Percentiles rank a stretch among this genome's conserved stretches.
phyloP scores from a whole-genome alignment of 768 basidiomycete species.

The Tricholoma terreum region DNA sequence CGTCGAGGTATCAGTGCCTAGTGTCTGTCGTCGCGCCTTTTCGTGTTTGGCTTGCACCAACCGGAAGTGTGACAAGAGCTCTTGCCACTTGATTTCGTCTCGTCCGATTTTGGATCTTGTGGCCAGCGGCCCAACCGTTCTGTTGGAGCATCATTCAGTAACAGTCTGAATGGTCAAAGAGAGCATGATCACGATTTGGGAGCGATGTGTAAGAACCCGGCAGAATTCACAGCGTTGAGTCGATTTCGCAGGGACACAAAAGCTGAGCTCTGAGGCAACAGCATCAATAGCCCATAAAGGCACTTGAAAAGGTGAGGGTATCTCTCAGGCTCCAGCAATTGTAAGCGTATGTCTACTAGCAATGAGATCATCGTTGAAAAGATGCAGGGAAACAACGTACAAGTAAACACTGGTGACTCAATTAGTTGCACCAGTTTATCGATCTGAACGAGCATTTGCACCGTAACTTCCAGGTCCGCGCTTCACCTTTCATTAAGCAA shows the following conservation, averaged over 20 bases:
- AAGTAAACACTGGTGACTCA: constrained; percentile 98
- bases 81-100: constrained; percentile 97
- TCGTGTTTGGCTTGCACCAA: constrained; percentile 88
- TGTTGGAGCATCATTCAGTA: constrained; percentile 7
- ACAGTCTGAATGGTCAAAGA: not conserved
- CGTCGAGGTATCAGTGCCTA: constrained; percentile 59
- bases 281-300: constrained; percentile 94
- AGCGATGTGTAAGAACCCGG: constrained; percentile 89
- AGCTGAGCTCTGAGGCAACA: constrained; percentile 94
- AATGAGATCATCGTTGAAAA: not conserved
- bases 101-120: constrained; percentile 75
- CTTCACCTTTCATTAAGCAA: constrained; percentile 36
- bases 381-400: constrained; percentile 39
- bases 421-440: constrained; percentile 98
- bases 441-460: constrained; percentile 90
- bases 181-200: constrained; percentile 67
- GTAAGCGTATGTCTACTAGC: constrained; percentile 72
- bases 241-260: constrained; percentile 94
- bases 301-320: constrained; percentile 97
- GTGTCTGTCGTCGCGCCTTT: constrained; percentile 77
- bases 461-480: constrained; percentile 95
- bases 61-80: constrained; percentile 90
- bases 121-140: constrained; percentile 34
- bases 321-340: constrained; percentile 94
- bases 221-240: constrained; percentile 90